Evolutionary conservation across 495 filamentous ascomycete genomes (phyloP).

Genomic region (Ascodesmis nigricans): DNA sequence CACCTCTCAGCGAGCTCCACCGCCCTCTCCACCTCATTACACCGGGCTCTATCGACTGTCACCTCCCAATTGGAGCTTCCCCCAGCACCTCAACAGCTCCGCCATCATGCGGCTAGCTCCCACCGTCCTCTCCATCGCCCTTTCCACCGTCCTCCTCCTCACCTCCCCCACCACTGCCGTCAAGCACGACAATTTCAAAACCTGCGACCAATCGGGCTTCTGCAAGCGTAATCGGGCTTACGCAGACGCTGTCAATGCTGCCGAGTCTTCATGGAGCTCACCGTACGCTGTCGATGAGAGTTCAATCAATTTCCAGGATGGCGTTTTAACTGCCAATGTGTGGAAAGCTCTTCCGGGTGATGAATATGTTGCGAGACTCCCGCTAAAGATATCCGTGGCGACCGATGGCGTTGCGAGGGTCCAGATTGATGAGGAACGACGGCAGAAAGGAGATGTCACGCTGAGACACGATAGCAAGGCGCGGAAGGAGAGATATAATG

Average conservation of each 20-base stretch:
- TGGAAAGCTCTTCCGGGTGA: no score
- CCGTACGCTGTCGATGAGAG: conserved; percentile 58
- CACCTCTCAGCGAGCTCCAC: no score
- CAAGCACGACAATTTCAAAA: conserved; percentile 93
- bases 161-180: conserved; percentile 38
- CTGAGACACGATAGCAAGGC: conserved; percentile 63
- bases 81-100: no score
- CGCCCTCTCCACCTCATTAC: no score
- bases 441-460: conserved; percentile 72
- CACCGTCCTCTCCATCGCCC: no score
- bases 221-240: conserved; percentile 81
- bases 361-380: conserved; percentile 38
- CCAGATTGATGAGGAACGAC: conserved; percentile 69
- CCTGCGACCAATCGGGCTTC: conserved; percentile 82
- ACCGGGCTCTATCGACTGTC: no score
- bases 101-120: no score
- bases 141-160: conserved; percentile 11
- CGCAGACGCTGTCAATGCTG: conserved; percentile 48
- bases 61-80: no score
- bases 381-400: conserved; percentile 67
- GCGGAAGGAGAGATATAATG: conserved; percentile 83
- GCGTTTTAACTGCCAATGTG: conserved; percentile 55
- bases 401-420: conserved; percentile 73
- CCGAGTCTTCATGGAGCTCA: conserved; percentile 46
- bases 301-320: conserved; percentile 52